phyloP scores from a whole-genome alignment of 345 rosid species.

The Rhodomyrtus tomentosa region DNA sequence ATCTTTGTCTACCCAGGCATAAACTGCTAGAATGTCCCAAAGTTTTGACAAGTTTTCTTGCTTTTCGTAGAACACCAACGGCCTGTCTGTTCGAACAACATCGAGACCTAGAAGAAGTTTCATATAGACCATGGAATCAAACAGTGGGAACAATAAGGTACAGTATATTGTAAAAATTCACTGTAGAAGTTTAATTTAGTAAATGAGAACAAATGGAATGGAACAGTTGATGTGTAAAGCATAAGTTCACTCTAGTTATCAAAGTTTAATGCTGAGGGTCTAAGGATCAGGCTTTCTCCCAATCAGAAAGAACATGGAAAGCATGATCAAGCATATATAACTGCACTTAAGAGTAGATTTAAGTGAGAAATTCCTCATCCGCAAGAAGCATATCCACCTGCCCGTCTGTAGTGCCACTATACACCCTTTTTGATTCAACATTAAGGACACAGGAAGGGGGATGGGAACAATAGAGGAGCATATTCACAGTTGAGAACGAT shows the following conservation, averaged over 20 bases:
- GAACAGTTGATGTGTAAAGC: background rate
- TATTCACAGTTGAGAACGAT: background rate
- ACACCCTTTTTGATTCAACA: background rate
- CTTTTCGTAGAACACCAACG: constrained; percentile 79
- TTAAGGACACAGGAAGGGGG: background rate
- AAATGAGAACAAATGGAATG: background rate
- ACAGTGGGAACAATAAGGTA: background rate
- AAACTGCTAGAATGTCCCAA: constrained; percentile 93
- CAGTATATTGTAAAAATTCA: background rate
- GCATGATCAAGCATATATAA: background rate
- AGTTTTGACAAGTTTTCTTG: constrained; percentile 82
- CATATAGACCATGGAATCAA: background rate
- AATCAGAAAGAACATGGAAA: background rate
- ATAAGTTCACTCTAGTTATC: background rate
- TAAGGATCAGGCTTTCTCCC: background rate
- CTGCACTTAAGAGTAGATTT: background rate
- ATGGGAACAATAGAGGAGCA: background rate
- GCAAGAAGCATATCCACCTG: background rate
- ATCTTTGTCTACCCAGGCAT: constrained; percentile 92
- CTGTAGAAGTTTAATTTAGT: background rate
- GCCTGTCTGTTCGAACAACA: constrained; percentile 89
- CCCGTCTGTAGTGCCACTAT: background rate
- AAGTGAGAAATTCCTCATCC: background rate
- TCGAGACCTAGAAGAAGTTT: constrained; percentile 57
- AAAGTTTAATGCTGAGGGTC: background rate